Evolutionary conservation across 2,329 filamentous ascomycete genomes (phyloP), one percentile per base, ranked within the genome.

Genomic region (Teratosphaeria destructans): DNA sequence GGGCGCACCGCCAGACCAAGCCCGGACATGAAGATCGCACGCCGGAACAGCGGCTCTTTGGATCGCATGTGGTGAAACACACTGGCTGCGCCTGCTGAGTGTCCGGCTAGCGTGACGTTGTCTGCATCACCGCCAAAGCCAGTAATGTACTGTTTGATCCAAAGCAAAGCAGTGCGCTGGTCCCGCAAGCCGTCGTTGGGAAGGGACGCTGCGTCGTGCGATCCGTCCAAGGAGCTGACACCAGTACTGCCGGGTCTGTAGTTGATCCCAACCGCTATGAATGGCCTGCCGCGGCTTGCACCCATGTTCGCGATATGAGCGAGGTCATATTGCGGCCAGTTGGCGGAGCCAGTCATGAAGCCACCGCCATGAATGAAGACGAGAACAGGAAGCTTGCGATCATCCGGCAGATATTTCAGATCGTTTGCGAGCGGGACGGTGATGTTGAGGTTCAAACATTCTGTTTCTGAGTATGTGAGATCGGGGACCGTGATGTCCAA

Each of bases 341-440:
- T 80, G 52, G 76, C 79, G 3, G 78, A 78, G 2, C 80, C 81
- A 2, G 78, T 72, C 2, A 71, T 68, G 55, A 80, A 78, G 0
- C 77, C 81, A 11, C 81, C 80, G 0, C 81, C 81, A 60, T 83
- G 80, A 4, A 83, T 74, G 62, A 81, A 81, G 1, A 80, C 73
- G 47, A 82, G 72, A 0, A 82, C 79, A 0, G 81, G 81, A 2
- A 82, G 69, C 5, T 73, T 74, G 12, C 69, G 67, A 4, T 57
- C 23, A 3, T 54, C 32, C 4, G 27, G 26, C 16, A 52, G 3
- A 19, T 11, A 5, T 27, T 53, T 26, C 2, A 27, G 23, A 12
- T 16, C 29, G 19, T 32, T 16, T 16, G 7, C 12, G 1, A 49
- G 54, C 1, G 81, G 80, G 0, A 78, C 71, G 0, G 78, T 77